Base-by-base conservation (phyloP, 768 basidiomycete genomes). In the Thelephora ganbajun region DNA sequence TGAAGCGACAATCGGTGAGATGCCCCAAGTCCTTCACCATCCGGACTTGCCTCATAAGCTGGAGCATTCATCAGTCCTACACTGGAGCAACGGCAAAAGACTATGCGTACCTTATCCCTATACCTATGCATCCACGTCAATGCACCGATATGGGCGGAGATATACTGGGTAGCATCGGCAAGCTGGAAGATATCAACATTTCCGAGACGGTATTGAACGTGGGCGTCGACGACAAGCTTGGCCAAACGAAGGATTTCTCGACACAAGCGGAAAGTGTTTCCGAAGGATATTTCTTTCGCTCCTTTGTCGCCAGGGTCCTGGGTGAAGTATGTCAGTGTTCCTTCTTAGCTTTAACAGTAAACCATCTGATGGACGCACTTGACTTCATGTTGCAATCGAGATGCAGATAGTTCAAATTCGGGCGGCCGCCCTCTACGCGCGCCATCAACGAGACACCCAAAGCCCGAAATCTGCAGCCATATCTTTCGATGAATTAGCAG, bases 11-110 rank as follows among this genome's bases (percentile, higher is more conserved):
- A 70, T 94, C 94, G 66, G 94, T 93, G 57, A 97, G 69, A 61
- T 97, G 93, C 73, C 98, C 98, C 63, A 98, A 64, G 63, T 98
- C 96, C 76, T 98, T 99, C 57, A 91, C 94, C 92, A 94, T 94
- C 53, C 96, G 84, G 35, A 99, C 92, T 80, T 99, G 96, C 60
- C 90, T 77, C 96, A 99, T 99, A 52, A 99, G 73, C 89, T 86
- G 45, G 35, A 34, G 18, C 33, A 22, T 16, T 20, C 26, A n/a
- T 22, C 26, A 11, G 18, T n/a, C 13, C 22, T 5, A 35, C 44
- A 33, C 14, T 35, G 20, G 20, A 3, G 36, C 19, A 13, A 5
- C 19, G 14, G 14, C 14, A 37, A 37, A 37, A 36, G 11, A 37
- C 14, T 16, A 9, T 20, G 59, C 71, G 9, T 51, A 83, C 83